Evolutionary conservation across 805 yeast species (phyloP).

Genomic region (Kuraishia borneana): DNA sequence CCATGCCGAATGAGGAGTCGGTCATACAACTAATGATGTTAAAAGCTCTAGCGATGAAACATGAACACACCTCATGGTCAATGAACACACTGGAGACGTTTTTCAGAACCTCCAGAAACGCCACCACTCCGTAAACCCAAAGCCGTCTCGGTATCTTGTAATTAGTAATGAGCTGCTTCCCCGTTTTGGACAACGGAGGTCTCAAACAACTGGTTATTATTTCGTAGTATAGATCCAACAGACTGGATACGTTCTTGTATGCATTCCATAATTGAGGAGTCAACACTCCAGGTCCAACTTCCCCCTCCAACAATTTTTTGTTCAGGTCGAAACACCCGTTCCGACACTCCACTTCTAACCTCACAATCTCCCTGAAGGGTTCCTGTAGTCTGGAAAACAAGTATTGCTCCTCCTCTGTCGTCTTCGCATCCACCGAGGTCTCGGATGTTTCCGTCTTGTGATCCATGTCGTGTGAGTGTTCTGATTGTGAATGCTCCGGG

Average conservation of each 20-base stretch:
- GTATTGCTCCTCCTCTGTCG: conserved; percentile 39
- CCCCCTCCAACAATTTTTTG: conserved; percentile 32
- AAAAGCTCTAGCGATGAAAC: conserved; percentile 65
- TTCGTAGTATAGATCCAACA: conserved; percentile 63
- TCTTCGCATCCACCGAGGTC: conserved; percentile 1
- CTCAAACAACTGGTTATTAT: conserved; percentile 60
- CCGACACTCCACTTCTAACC: conserved; percentile 57
- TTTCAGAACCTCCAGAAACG: conserved; percentile 66
- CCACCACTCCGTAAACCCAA: conserved; percentile 83
- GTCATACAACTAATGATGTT: conserved; percentile 43
- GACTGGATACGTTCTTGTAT: conserved; percentile 53
- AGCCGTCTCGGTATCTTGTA: conserved; percentile 70
- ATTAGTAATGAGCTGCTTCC: conserved; percentile 64
- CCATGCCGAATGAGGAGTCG: conserved; percentile 44
- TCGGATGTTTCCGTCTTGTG: conserved; percentile 3
- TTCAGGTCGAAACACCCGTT: conserved; percentile 54
- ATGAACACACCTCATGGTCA: conserved; percentile 70
- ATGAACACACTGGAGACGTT: conserved; percentile 62
- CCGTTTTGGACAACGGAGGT: conserved; percentile 58
- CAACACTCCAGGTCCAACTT: conserved; percentile 33
- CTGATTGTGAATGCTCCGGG: conserved; percentile 3
- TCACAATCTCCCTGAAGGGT: conserved; percentile 59
- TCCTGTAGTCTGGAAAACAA: conserved; percentile 64
- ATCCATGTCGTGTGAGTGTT: conserved; percentile 1
- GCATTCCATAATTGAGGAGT: conserved; percentile 59